These are phyloP conservation scores for Alternaria triticina DNA, from an alignment of 2,329 filamentous ascomycete genomes.

Conservation along the genomic window DNA sequence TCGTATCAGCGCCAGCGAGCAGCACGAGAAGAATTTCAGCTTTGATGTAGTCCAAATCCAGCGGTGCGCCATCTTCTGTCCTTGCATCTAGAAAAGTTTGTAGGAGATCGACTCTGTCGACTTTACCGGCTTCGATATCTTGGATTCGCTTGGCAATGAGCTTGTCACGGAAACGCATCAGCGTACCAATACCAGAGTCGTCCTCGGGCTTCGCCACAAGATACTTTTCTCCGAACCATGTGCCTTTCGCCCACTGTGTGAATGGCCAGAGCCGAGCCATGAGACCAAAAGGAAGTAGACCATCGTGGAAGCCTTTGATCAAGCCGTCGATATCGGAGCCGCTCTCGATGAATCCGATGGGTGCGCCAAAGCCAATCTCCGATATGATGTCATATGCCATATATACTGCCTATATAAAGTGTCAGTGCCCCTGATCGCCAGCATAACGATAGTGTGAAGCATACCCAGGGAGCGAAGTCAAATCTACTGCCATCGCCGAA, in stretches of 20 bases:
- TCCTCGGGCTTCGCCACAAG: slow-evolving; percentile 62
- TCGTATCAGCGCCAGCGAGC: slow-evolving; percentile 61
- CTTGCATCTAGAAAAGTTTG: slow-evolving; percentile 56
- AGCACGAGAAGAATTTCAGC: slow-evolving; percentile 61
- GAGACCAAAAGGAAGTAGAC: slow-evolving; percentile 58
- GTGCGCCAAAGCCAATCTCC: slow-evolving; percentile 62
- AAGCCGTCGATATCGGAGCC: slow-evolving; percentile 61
- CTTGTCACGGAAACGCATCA: slow-evolving; percentile 65
- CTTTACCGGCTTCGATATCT: slow-evolving; percentile 56
- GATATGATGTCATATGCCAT: slow-evolving; percentile 64
- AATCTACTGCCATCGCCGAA: slow-evolving; percentile 57
- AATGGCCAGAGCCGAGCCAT: slow-evolving; percentile 61
- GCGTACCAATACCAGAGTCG: slow-evolving; percentile 60
- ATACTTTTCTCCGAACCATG: slow-evolving; percentile 57
- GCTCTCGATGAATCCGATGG: slow-evolving; percentile 63
- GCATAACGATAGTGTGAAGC: not conserved
- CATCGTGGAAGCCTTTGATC: slow-evolving; percentile 62
- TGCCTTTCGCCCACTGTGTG: slow-evolving; percentile 62
- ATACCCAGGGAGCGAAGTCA: slow-evolving; percentile 61
- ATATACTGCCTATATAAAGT: slow-evolving; percentile 45
- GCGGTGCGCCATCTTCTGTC: slow-evolving; percentile 50
- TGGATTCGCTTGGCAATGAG: slow-evolving; percentile 58
- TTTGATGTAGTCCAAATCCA: slow-evolving; percentile 60
- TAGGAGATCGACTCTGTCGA: slow-evolving; percentile 59
- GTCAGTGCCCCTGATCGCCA: not conserved